These are phyloP conservation scores for Mortierella sp. DNA, from an alignment of 371 early-diverging fungal genomes.

Conservation along the genomic window DNA sequence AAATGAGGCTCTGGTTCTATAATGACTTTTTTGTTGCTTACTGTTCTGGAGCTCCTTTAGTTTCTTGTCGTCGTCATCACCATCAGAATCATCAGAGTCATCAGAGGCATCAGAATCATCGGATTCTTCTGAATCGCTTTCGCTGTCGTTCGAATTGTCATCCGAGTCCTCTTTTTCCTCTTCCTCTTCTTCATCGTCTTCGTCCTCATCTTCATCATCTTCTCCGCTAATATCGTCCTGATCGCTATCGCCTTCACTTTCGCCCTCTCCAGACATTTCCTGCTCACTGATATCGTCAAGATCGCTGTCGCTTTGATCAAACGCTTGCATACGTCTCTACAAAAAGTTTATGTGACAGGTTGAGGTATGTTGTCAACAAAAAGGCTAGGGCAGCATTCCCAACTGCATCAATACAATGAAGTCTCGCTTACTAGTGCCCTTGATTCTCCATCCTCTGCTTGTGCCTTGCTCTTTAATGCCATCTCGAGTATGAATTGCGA, in stretches of 20 bases:
- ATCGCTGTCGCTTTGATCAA: conserved; percentile 52
- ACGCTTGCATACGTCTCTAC: conserved; percentile 54
- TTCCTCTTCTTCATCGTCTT: conserved; percentile 9
- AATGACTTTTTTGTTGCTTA: conserved; percentile 11
- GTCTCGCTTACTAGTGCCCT: conserved; percentile 26
- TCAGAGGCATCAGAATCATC: too few species aligned
- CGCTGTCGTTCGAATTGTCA: conserved; percentile 18
- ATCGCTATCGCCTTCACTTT: conserved; percentile 7
- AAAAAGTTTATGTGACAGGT: not conserved
- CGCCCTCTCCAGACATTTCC: conserved; percentile 12
- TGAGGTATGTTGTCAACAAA: too few species aligned
- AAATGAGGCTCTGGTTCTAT: not conserved
- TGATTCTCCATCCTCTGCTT: conserved; percentile 23
- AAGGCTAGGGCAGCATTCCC: not conserved
- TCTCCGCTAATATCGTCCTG: conserved; percentile 16
- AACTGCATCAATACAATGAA: not conserved
- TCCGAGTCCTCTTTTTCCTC: conserved; percentile 27
- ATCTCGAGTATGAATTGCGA: conserved; percentile 3
- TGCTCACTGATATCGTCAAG: conserved; percentile 31
- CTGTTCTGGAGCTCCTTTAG: conserved; percentile 56
- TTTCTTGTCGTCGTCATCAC: conserved; percentile 35
- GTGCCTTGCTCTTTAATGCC: conserved; percentile 26
- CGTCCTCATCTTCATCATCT: conserved; percentile 17
- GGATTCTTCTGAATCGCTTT: conserved; percentile 48
- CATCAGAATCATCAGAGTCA: conserved; percentile 43